phyloP scores from a whole-genome alignment of 495 filamentous ascomycete species.

The Penicillium canariense region DNA sequence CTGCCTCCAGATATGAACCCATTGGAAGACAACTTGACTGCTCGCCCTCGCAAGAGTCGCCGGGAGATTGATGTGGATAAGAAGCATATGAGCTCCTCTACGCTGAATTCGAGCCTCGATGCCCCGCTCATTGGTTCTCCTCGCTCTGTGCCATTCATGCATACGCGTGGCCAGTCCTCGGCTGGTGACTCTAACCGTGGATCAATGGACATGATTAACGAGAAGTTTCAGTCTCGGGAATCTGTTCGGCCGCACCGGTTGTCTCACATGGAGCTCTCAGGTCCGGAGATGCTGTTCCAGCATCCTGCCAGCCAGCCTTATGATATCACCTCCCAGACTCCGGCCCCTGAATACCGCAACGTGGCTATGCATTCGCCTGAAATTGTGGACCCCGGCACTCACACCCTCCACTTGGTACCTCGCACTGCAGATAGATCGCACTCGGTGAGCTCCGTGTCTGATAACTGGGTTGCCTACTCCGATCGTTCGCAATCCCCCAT shows the following conservation, averaged over 20 bases:
- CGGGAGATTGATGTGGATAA: slow-evolving; percentile 69
- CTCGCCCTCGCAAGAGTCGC: slow-evolving; percentile 65
- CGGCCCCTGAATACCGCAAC: slow-evolving; percentile 28
- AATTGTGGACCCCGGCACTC: slow-evolving; percentile 15
- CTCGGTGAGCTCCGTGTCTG: slow-evolving; percentile 45
- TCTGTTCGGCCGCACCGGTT: slow-evolving; percentile 22
- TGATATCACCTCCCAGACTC: slow-evolving; percentile 28
- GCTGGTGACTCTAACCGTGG: slow-evolving; percentile 33
- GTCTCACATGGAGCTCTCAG: slow-evolving; percentile 39
- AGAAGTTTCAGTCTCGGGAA: slow-evolving; percentile 24
- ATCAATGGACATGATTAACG: slow-evolving; percentile 21
- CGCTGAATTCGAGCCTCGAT: slow-evolving; percentile 58
- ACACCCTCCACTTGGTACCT: slow-evolving; percentile 23
- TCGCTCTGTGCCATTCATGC: slow-evolving; percentile 70
- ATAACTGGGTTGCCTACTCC: slow-evolving; percentile 61
- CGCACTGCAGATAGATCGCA: slow-evolving; percentile 31
- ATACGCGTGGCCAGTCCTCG: slow-evolving; percentile 63
- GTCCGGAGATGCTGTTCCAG: slow-evolving; percentile 32
- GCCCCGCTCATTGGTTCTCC: slow-evolving; percentile 56
- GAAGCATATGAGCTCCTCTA: slow-evolving; percentile 49
- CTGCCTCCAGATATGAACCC: slow-evolving; percentile 93
- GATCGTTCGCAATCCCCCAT: slow-evolving; percentile 51
- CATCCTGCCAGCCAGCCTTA: slow-evolving; percentile 23
- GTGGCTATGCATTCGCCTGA: slow-evolving; percentile 20
- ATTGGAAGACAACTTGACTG: slow-evolving; percentile 79